Base-by-base conservation (phyloP, 371 early-diverging fungal species). In the Mortierella sp. region DNA sequence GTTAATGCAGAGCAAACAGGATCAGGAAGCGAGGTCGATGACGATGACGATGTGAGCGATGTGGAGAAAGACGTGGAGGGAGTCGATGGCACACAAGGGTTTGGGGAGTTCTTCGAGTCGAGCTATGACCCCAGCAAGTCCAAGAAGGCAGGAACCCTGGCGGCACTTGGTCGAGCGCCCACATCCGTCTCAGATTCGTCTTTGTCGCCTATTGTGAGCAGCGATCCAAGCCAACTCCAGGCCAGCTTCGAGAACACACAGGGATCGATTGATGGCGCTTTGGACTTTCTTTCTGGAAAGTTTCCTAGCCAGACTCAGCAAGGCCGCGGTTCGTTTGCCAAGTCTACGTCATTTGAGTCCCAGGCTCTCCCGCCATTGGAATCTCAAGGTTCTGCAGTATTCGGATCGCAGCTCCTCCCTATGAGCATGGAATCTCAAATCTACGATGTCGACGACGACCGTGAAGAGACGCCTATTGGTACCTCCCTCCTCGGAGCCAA, bases 211-310 rank as follows among this genome's bases (percentile, higher is more conserved):
- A 59, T 72, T 40, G 59, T 70, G 28, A 59, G 46, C 10, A 75
- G 71, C 24, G 64, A 80, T 40, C 67, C 75, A 14, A 72, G 59
- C 44, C 70, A 61, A 26, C 1, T 37, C 40, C 76, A 53, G 61
- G 69, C 59, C 40, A 48, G 54, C 19, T 69, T 61, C 21, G 31
- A 53, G 34, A 44, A 77, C n/a, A 26, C 75, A 3, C 69, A 48
- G 31, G 64, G 64, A 16, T 54, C 69, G 14, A 26, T 79, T n/a
- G 64, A 54, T 37, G 82, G 73, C 14, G 76, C 71, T 14, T 55
- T 78, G 19, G 83, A 75, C 51, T 72, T 83, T 43, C 61, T 83
- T 3, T 83, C 83, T 11, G 83, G 80, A 21, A 74, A 72, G 6
- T 83, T 83, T 48, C 67, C 71, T 1, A 70, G 75, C 1, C 59